phyloP scores from a whole-genome alignment of 345 rosid genomes.

The Raphanus sativus region DNA sequence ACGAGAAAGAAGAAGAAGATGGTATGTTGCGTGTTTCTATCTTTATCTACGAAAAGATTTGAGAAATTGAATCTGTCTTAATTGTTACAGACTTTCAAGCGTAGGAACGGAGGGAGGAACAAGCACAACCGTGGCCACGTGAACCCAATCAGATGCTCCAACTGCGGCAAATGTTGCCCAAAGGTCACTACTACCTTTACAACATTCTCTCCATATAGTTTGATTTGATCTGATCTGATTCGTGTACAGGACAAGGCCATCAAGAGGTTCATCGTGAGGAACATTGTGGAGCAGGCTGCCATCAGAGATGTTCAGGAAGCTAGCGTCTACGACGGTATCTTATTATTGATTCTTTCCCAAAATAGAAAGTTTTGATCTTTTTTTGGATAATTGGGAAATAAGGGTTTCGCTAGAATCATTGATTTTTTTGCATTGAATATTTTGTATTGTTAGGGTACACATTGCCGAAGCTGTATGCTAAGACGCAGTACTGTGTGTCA shows the following conservation, averaged over 20 bases:
- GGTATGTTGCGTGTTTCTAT: background rate
- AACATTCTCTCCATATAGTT: slow-evolving; percentile 11
- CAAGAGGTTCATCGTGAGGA: slow-evolving; percentile 87
- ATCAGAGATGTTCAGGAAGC: slow-evolving; percentile 92
- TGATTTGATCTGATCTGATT: background rate
- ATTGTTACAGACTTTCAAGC: slow-evolving; percentile 69
- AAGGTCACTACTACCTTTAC: slow-evolving; percentile 38
- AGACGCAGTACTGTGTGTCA: slow-evolving; percentile 90
- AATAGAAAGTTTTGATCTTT: background rate
- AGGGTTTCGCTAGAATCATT: too few species aligned
- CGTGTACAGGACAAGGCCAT: slow-evolving; percentile 67
- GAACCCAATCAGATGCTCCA: slow-evolving; percentile 86
- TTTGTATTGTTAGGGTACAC: slow-evolving; percentile 50
- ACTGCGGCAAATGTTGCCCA: slow-evolving; percentile 93
- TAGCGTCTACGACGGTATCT: slow-evolving; percentile 70
- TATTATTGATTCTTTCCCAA: background rate
- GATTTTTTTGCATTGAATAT: background rate
- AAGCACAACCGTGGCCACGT: slow-evolving; percentile 93
- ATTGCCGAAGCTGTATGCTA: slow-evolving; percentile 78
- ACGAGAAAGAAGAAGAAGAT: background rate
- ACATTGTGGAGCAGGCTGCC: slow-evolving; percentile 89
- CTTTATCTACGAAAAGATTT: slow-evolving; percentile 17
- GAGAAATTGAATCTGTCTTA: background rate
- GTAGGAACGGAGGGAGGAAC: slow-evolving; percentile 93
- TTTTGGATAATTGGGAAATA: background rate